Evolutionary conservation across 495 filamentous ascomycete species (phyloP).

Genomic region (Penicillium parvum): DNA sequence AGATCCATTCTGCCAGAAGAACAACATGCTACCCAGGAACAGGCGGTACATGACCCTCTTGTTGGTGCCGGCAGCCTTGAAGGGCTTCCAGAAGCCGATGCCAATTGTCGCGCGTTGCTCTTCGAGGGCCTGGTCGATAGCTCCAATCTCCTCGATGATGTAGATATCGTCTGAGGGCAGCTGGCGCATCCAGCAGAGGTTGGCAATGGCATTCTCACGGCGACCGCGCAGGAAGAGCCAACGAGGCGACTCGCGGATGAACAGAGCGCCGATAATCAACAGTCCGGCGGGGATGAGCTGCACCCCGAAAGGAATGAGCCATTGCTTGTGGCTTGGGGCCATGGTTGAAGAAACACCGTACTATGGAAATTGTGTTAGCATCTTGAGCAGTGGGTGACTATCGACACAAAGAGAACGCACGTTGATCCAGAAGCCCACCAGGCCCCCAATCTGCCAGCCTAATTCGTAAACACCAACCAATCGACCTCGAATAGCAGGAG

Average conservation of each 20-base stretch:
- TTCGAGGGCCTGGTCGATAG: slow-evolving; percentile 59
- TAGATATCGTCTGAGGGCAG: slow-evolving; percentile 56
- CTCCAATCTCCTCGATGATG: slow-evolving; percentile 60
- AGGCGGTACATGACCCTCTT: slow-evolving; percentile 60
- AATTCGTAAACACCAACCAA: slow-evolving; percentile 73
- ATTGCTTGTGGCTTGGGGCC: slow-evolving; percentile 38
- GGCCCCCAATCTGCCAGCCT: slow-evolving; percentile 67
- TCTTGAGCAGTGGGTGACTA: neutral
- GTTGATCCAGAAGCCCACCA: slow-evolving; percentile 74
- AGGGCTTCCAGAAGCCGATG: slow-evolving; percentile 65
- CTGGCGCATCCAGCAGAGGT: slow-evolving; percentile 61
- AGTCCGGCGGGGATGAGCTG: slow-evolving; percentile 51
- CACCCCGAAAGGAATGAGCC: slow-evolving; percentile 53
- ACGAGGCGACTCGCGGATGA: slow-evolving; percentile 52
- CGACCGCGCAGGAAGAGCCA: slow-evolving; percentile 49
- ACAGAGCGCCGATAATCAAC: slow-evolving; percentile 44
- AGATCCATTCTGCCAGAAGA: slow-evolving; percentile 64
- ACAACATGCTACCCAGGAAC: slow-evolving; percentile 63
- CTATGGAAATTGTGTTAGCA: slow-evolving; percentile 19
- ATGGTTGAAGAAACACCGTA: slow-evolving; percentile 36
- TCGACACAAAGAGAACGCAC: slow-evolving; percentile 20
- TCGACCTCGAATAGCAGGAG: slow-evolving; percentile 72
- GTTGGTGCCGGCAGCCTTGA: slow-evolving; percentile 51
- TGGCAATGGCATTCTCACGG: slow-evolving; percentile 52
- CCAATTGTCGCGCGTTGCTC: slow-evolving; percentile 55